Evolutionary conservation across 768 basidiomycete genomes (phyloP).

Genomic region (Mycena maculata): DNA sequence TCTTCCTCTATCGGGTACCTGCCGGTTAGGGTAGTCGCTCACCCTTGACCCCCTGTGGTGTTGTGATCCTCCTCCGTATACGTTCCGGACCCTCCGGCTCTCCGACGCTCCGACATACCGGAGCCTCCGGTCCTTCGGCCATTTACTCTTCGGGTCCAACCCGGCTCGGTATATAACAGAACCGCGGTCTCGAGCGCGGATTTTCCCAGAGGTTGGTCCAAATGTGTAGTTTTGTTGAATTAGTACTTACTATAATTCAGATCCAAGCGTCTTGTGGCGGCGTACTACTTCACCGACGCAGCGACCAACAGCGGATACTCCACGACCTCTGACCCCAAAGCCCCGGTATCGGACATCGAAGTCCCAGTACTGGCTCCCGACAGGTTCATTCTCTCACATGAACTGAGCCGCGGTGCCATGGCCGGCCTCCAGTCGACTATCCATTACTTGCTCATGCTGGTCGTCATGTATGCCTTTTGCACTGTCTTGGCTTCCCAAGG

Average conservation of each 20-base stretch:
- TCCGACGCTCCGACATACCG: too few relatives aligned
- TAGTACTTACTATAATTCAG: not conserved
- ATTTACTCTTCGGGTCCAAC: too few relatives aligned
- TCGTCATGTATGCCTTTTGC: constrained; percentile 35
- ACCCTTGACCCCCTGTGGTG: too few relatives aligned
- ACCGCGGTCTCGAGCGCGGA: constrained; percentile 14
- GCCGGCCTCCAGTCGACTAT: constrained; percentile 32
- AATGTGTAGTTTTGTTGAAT: not conserved
- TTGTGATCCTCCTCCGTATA: too few relatives aligned
- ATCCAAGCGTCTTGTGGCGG: constrained; percentile 6
- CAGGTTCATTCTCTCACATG: constrained; percentile 37
- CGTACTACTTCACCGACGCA: constrained; percentile 9
- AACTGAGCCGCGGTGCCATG: constrained; percentile 30
- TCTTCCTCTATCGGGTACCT: too few relatives aligned
- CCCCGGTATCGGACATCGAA: not conserved
- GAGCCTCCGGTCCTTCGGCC: too few relatives aligned
- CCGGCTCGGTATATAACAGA: too few relatives aligned
- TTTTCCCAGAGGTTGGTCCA: constrained; percentile 14
- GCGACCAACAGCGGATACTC: not conserved
- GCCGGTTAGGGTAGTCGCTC: too few relatives aligned
- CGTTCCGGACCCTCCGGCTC: too few relatives aligned
- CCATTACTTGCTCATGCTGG: constrained; percentile 40
- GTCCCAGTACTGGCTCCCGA: not conserved
- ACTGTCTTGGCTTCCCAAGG: not conserved
- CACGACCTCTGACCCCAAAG: not conserved